These are phyloP conservation scores for Fomitopsis serialis DNA, from an alignment of 768 basidiomycete species.

Conservation along the genomic window DNA sequence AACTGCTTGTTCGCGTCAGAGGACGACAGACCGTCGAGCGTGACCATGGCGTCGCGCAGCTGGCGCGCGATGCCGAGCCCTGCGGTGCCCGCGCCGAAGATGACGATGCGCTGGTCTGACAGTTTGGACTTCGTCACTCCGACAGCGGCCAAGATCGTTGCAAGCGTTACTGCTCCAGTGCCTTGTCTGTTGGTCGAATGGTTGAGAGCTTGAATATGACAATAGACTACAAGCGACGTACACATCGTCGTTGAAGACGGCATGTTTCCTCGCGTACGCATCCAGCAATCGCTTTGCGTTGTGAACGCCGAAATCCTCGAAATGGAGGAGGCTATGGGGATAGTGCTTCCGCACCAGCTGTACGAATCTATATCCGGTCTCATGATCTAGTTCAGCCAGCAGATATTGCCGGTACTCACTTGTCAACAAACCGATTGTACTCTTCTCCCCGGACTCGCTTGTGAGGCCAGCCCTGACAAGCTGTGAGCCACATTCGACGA, in stretches of 20 bases:
- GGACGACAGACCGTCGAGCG: slow-evolving; percentile 41
- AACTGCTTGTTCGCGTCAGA: slow-evolving; percentile 61
- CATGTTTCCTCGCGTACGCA: slow-evolving; percentile 53
- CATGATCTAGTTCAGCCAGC: background rate
- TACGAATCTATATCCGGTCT: slow-evolving; percentile 47
- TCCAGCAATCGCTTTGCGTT: slow-evolving; percentile 70
- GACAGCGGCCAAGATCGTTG: slow-evolving; percentile 63
- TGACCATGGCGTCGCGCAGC: slow-evolving; percentile 68
- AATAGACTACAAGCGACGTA: slow-evolving; percentile 20
- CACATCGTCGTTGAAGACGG: slow-evolving; percentile 86
- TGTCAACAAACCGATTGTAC: slow-evolving; percentile 76
- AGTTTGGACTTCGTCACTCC: slow-evolving; percentile 63
- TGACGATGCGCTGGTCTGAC: slow-evolving; percentile 68
- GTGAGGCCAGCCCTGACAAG: slow-evolving; percentile 63
- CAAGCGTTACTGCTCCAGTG: slow-evolving; percentile 70
- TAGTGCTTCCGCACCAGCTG: slow-evolving; percentile 69
- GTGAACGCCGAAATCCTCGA: slow-evolving; percentile 79
- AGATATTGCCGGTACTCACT: slow-evolving; percentile 34
- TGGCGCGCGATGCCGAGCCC: slow-evolving; percentile 77
- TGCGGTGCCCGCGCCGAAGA: slow-evolving; percentile 79
- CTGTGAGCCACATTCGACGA: background rate
- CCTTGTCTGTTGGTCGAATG: slow-evolving; percentile 45
- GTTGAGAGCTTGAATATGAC: no score
- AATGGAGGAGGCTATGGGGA: slow-evolving; percentile 65
- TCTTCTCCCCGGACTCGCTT: slow-evolving; percentile 62